Conservation (phyloP, 2,329 filamentous ascomycete species). For the Trichoderma harzianum region DNA sequence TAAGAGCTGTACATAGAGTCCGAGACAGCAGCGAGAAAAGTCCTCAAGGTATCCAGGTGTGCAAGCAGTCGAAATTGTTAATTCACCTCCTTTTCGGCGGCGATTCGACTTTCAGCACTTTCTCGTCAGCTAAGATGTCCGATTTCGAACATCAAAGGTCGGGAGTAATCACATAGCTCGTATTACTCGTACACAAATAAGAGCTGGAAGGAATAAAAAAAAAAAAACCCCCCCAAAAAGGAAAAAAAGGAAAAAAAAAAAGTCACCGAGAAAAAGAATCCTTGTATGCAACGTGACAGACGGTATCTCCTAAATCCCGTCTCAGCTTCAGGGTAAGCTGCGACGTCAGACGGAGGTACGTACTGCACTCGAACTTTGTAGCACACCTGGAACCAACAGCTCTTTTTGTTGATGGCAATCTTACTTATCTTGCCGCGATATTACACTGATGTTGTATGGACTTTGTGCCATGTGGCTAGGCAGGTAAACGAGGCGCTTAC, state of each 20-base stretch:
- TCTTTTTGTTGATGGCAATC: background rate
- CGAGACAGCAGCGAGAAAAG: background rate
- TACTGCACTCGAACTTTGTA: background rate
- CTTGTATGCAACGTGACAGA: background rate
- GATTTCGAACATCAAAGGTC: background rate
- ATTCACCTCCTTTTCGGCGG: background rate
- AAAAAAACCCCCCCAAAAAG: background rate
- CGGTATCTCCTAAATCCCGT: background rate
- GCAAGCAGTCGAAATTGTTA: background rate
- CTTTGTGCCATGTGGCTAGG: background rate
- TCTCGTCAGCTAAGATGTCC: background rate
- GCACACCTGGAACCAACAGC: background rate
- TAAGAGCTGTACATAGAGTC: background rate
- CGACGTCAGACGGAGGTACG: background rate
- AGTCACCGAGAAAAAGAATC: background rate
- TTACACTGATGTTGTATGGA: background rate
- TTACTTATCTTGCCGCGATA: background rate
- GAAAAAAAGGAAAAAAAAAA: background rate
- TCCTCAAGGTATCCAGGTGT: background rate
- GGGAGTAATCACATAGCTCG: background rate
- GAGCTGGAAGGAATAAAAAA: background rate
- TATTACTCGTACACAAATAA: background rate
- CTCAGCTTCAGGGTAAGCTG: constrained; percentile 3
- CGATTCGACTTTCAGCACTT: background rate
- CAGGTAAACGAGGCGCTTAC: background rate